Evolutionary conservation across 495 filamentous ascomycete genomes (phyloP), one percentile per base, ranked within the genome.

Genomic region (Aspergillus sparsus): DNA sequence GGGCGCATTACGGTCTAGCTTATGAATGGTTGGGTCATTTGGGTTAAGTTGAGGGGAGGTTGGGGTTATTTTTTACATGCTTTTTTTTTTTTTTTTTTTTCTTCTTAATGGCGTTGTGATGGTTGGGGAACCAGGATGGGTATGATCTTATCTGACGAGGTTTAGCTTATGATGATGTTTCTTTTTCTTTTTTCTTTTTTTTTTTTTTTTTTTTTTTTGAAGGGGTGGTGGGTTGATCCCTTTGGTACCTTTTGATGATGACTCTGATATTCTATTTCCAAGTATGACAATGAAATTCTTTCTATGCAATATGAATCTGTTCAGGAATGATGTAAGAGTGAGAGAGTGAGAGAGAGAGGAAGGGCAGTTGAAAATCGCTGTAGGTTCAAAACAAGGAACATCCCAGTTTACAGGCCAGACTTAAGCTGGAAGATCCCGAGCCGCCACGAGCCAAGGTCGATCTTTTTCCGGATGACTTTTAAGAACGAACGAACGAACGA

Each of bases 1-100:
- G 66, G 61, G 8, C 58, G 58, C 16, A 64, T 68, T 50, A 58
- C 62, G 11, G 62, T 64, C 27, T 68, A 41, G 47, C 32, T 15
- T 7, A 27, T 31, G 16, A 21, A n/a, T n/a, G 44, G 44, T 27
- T 27, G 21, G 52, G 36, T 55, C 35, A 39, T 47, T 16, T 34
- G 21, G 21, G 21, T 27, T 27, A 1, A 27, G 21, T 27, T 27
- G 21, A 27, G 44, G 27, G 27, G 44, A 21, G 44, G 44, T 21
- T 47, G 44, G 44, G n/a, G 15, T n/a, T 46, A 15, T 16, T 46
- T n/a, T 46, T 46, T 16, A 8, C 7, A 15, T 46, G 8, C 27
- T 21, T 21, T 16, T 16, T 47, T 47, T 8, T 6, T 47, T 47
- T 46, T 13, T n/a, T 45, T 18, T 16, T 33, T 32, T 46, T 46